Conservation (phyloP, 495 filamentous ascomycete species). For the Lasiosphaeria miniovina region DNA sequence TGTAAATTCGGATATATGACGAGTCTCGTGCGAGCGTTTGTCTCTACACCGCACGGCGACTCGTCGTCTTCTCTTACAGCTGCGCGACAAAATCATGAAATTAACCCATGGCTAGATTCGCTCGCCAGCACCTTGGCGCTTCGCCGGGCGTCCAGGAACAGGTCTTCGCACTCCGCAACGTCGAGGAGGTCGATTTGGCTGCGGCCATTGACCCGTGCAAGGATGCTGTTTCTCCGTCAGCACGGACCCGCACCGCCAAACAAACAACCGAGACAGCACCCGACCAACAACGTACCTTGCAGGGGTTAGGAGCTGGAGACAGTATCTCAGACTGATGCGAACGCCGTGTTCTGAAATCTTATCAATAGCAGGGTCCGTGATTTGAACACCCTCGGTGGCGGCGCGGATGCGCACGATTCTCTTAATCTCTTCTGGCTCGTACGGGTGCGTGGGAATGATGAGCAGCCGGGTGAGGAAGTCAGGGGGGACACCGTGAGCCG, state of each 20-base stretch:
- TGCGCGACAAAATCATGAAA: constrained; percentile 42
- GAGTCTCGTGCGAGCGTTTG: constrained; percentile 11
- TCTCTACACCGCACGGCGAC: constrained; percentile 13
- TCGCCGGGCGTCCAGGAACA: constrained; percentile 86
- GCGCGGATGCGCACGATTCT: constrained; percentile 81
- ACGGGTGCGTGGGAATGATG: constrained; percentile 90
- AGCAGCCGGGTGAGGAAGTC: constrained; percentile 90
- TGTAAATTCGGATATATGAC: constrained; percentile 39
- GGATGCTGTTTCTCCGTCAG: constrained; percentile 43
- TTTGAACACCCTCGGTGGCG: constrained; percentile 72
- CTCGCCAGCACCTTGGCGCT: constrained; percentile 70
- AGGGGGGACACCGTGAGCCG: constrained; percentile 88
- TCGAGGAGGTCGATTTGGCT: constrained; percentile 76
- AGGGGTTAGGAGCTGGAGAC: constrained; percentile 86
- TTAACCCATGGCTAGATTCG: constrained; percentile 60
- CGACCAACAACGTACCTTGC: constrained; percentile 49
- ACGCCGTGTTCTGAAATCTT: constrained; percentile 82
- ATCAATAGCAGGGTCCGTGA: constrained; percentile 78
- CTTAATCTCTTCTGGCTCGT: constrained; percentile 81
- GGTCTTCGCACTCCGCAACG: constrained; percentile 81
- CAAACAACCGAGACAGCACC: constrained; percentile 1
- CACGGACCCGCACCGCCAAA: neutral
- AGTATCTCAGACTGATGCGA: constrained; percentile 85
- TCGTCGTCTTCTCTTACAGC: neutral
- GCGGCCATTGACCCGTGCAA: constrained; percentile 61